Evolutionary conservation across 2,329 filamentous ascomycete genomes (phyloP).

Genomic region (Aspergillus sp.): DNA sequence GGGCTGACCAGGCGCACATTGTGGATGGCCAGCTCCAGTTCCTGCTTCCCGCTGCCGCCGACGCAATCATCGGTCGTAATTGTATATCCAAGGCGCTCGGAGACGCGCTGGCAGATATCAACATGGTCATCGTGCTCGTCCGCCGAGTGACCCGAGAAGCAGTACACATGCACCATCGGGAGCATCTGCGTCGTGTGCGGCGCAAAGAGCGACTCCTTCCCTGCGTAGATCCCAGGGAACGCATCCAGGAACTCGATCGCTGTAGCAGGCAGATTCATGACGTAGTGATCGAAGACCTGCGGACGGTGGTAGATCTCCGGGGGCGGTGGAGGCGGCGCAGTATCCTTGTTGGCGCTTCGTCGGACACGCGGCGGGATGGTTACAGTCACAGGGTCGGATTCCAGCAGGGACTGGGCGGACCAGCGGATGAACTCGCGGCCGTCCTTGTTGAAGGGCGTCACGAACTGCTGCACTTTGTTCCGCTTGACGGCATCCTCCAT

Average conservation of each 20-base stretch:
- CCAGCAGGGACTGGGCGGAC: conserved; percentile 58
- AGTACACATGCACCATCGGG: conserved; percentile 89
- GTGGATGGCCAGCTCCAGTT: conserved; percentile 55
- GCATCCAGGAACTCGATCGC: conserved; percentile 78
- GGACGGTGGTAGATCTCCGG: conserved; percentile 48
- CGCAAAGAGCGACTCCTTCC: conserved; percentile 63
- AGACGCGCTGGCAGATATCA: conserved; percentile 67
- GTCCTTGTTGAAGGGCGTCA: conserved; percentile 77
- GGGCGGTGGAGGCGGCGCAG: conserved; percentile 24
- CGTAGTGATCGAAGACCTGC: conserved; percentile 80
- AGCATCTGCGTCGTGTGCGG: conserved; percentile 60
- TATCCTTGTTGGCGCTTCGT: conserved; percentile 23
- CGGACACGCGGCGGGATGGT: conserved; percentile 41
- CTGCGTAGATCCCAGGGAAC: conserved; percentile 79
- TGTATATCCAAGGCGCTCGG: conserved; percentile 56
- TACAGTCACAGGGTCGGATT: conserved; percentile 50
- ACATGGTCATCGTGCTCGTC: conserved; percentile 60
- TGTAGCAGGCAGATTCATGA: conserved; percentile 94
- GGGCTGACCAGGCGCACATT: conserved; percentile 86
- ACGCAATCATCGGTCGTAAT: conserved; percentile 55
- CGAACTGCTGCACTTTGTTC: conserved; percentile 78
- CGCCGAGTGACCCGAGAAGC: conserved; percentile 80
- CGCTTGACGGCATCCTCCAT: conserved; percentile 66
- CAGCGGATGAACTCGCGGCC: conserved; percentile 75
- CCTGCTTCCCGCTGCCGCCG: conserved; percentile 54